A percentile compares a stretch with the other conserved stretches of the same genome.
Conservation (phyloP, 352 stramenopile species). For the Halophytophthora polymorphica region DNA sequence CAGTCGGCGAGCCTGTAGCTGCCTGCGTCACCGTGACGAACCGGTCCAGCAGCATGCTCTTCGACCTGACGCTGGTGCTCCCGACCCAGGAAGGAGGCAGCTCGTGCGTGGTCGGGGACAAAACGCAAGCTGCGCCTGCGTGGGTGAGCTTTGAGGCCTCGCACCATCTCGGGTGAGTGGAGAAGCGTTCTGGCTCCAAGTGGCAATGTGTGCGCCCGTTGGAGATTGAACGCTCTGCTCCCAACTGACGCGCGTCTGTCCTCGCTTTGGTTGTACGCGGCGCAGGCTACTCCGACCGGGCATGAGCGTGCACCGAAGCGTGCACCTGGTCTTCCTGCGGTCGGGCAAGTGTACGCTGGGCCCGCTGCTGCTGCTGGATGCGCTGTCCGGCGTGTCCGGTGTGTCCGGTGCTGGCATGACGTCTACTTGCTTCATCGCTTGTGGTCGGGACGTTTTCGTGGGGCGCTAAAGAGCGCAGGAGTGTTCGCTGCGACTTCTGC, state of each 20-base stretch:
- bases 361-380: slow-evolving; percentile 55
- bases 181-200: slow-evolving; percentile 1
- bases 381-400: no score
- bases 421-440: slow-evolving; percentile 59
- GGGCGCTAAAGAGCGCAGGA: slow-evolving; percentile 13
- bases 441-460: slow-evolving; percentile 31
- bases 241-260: slow-evolving; percentile 7
- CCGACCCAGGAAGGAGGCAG: slow-evolving; percentile 12
- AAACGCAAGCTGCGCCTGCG: background rate
- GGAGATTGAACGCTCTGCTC: background rate
- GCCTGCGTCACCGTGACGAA: slow-evolving; percentile 57
- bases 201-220: slow-evolving; percentile 6
- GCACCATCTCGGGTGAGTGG: slow-evolving; percentile 61
- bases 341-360: slow-evolving; percentile 40
- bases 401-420: no score
- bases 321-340: slow-evolving; percentile 53
- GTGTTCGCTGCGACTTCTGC: slow-evolving; percentile 23
- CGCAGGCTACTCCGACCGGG: slow-evolving; percentile 36
- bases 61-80: slow-evolving; percentile 66
- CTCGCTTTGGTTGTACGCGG: slow-evolving; percentile 6
- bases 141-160: slow-evolving; percentile 63
- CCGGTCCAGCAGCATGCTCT: slow-evolving; percentile 37
- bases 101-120: background rate
- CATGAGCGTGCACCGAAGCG: slow-evolving; percentile 58
- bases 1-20: slow-evolving; percentile 14